A percentile compares a stretch with the other conserved stretches of the same genome.
These are phyloP conservation scores for Populus alba DNA, from an alignment of 345 rosid genomes.

Conservation along the genomic window DNA sequence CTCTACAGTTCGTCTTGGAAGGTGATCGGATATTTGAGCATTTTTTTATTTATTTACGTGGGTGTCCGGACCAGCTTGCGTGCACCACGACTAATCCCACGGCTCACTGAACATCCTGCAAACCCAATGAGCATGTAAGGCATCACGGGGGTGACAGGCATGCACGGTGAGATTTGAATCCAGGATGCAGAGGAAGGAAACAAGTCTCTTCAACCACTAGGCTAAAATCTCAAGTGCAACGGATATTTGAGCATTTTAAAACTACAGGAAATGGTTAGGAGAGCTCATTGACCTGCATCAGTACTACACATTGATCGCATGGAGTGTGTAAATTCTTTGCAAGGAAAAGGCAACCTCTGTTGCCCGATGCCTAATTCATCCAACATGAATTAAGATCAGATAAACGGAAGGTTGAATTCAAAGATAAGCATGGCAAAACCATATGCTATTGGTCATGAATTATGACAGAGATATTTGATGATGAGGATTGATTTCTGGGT, in stretches of 20 bases:
- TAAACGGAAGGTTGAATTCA: not conserved
- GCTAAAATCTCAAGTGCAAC: too few relatives aligned
- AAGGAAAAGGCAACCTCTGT: not conserved
- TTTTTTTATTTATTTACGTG: too few relatives aligned
- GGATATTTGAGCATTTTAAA: not conserved
- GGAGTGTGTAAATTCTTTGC: too few relatives aligned
- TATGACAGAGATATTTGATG: not conserved
- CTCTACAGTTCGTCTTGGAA: not conserved
- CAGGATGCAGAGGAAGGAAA: too few relatives aligned
- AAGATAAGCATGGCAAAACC: not conserved
- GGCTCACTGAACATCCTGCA: too few relatives aligned
- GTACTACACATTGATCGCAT: too few relatives aligned
- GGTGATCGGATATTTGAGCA: not conserved
- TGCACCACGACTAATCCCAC: too few relatives aligned
- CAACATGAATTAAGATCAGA: not conserved
- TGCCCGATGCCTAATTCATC: not conserved
- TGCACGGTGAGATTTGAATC: too few relatives aligned
- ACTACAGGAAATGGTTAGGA: not conserved
- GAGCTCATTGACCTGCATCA: not conserved
- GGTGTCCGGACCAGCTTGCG: too few relatives aligned
- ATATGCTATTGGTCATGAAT: not conserved
- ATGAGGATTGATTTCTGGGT: not conserved
- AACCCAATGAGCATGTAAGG: too few relatives aligned
- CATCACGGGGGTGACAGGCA: too few relatives aligned
- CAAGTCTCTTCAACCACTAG: too few relatives aligned